Conservation (phyloP, 495 filamentous ascomycete species). For the Wilcoxina mikolae region DNA sequence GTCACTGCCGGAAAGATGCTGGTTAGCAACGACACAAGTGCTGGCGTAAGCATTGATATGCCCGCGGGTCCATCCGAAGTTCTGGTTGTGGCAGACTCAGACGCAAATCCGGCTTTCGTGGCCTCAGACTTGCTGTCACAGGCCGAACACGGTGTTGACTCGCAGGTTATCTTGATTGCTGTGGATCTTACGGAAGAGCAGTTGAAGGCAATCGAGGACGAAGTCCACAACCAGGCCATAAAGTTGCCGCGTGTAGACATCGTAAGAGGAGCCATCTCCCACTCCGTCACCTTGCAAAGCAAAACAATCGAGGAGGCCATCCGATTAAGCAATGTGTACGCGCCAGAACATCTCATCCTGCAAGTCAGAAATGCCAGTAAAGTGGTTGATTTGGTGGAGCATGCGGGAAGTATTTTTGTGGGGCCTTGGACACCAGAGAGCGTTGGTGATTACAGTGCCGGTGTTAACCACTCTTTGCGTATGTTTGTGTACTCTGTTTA, state of each 20-base stretch:
- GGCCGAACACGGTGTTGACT: constrained; percentile 91
- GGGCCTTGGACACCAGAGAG: constrained; percentile 93
- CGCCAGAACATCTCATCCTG: constrained; percentile 93
- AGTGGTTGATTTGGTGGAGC: constrained; percentile 64
- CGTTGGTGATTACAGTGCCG: constrained; percentile 93
- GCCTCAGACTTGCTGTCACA: constrained; percentile 88
- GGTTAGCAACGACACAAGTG: constrained; percentile 89
- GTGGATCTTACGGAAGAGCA: constrained; percentile 58
- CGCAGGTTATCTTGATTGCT: constrained; percentile 84
- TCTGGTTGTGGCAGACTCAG: constrained; percentile 82
- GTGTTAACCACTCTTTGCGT: constrained; percentile 95
- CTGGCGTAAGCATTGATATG: constrained; percentile 94
- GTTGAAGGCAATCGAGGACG: constrained; percentile 69
- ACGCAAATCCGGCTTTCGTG: constrained; percentile 85
- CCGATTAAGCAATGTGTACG: constrained; percentile 77
- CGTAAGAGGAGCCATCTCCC: constrained; percentile 74
- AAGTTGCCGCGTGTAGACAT: constrained; percentile 82
- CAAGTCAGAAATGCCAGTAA: constrained; percentile 62
- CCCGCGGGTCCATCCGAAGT: constrained; percentile 94
- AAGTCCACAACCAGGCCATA: constrained; percentile 79
- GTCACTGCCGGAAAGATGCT: constrained; percentile 97
- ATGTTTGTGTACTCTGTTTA: constrained; percentile 34
- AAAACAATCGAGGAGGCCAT: constrained; percentile 70
- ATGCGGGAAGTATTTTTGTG: constrained; percentile 90
- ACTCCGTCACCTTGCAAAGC: constrained; percentile 81